Conservation (phyloP, 108 stramenopile genomes). For the Aurantiochytrium sp. region DNA sequence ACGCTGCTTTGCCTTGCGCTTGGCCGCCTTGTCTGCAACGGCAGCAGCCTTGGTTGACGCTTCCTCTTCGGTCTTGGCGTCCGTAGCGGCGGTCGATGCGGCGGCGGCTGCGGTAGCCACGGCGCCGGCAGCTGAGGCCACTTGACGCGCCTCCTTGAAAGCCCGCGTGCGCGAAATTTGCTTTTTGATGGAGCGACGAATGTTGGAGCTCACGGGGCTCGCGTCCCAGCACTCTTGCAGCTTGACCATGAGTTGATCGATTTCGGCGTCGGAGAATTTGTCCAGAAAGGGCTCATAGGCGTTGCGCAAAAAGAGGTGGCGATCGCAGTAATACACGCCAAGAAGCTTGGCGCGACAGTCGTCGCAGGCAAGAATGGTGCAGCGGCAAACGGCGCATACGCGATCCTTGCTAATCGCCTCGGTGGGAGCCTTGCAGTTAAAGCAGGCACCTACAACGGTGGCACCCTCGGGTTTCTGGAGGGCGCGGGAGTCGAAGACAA, state of each 20-base stretch:
- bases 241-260: background rate
- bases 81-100: background rate
- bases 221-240: background rate
- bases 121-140: background rate
- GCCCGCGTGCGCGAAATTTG: background rate
- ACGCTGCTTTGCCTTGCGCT: background rate
- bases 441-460: slow-evolving; percentile 8
- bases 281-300: background rate
- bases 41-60: background rate
- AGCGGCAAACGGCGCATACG: slow-evolving; percentile 19
- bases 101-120: background rate
- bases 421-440: background rate
- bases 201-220: background rate
- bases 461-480: background rate
- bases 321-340: slow-evolving; percentile 17
- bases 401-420: background rate
- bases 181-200: background rate
- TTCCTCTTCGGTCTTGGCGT: background rate
- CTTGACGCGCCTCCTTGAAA: background rate
- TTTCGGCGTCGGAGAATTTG: background rate
- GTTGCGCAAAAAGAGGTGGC: background rate
- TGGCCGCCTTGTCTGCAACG: background rate
- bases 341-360: background rate
- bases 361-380: background rate
- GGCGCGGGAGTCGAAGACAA: slow-evolving; percentile 70